Conservation (phyloP, 2,329 filamentous ascomycete genomes). For the Colletotrichum truncatum region DNA sequence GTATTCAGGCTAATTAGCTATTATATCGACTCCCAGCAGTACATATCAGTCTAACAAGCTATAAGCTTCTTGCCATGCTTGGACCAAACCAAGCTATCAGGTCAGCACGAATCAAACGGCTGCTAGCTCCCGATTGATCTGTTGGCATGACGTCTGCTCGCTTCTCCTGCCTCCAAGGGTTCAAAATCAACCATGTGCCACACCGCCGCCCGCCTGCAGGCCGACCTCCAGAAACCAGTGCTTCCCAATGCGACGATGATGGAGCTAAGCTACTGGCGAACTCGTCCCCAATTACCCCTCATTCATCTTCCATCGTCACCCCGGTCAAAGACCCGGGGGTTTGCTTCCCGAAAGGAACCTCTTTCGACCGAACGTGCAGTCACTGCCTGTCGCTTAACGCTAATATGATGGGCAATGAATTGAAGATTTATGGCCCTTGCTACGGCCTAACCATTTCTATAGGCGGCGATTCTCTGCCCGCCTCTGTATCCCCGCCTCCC, state of each 20-base stretch:
- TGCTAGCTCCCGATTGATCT: not conserved
- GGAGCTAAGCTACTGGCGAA: not conserved
- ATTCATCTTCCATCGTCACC: not conserved
- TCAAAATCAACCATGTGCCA: not conserved
- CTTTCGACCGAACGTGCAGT: not conserved
- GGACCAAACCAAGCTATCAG: not conserved
- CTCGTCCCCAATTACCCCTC: slow-evolving; percentile 19
- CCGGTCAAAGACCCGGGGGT: not conserved
- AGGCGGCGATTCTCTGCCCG: slow-evolving; percentile 8
- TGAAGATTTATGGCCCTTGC: not conserved
- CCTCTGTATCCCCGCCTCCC: not conserved
- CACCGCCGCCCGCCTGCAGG: not conserved
- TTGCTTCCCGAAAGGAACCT: not conserved
- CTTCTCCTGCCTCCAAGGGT: not conserved
- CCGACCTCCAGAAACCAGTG: not conserved
- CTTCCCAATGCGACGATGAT: not conserved
- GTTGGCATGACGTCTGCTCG: not conserved
- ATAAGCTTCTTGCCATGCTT: slow-evolving; percentile 5
- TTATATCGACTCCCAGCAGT: not conserved
- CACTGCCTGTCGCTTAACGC: not conserved
- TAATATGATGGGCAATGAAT: not conserved
- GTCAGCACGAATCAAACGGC: too few species aligned
- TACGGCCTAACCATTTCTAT: not conserved
- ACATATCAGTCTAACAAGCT: not conserved
- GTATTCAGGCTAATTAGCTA: slow-evolving; percentile 19